Evolutionary conservation across 495 filamentous ascomycete genomes (phyloP), one percentile per base, ranked within the genome.

Genomic region (Neurospora sp.): DNA sequence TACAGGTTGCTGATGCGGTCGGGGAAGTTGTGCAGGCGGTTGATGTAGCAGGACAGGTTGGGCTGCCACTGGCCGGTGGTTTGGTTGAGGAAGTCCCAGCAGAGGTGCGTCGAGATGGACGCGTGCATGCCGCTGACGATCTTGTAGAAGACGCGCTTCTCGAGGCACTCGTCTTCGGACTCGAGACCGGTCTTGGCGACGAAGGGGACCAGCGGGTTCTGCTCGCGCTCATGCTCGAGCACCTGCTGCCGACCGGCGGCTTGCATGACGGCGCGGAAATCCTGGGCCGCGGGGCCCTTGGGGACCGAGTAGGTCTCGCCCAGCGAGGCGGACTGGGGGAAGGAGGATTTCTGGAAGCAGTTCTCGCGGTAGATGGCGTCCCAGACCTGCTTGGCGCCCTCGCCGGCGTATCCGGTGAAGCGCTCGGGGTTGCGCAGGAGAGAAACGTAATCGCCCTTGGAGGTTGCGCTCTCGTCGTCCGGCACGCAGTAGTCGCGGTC

Each of bases 101-200:
- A 99, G 35, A 99, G 85, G 83, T 98, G 96, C 2, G 96, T 94
- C 39, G 92, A 94, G 79, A 99, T 98, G 74, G 93, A 95, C 40
- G 95, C 93, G 80, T 99, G 96, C 96, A 99, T 99, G 72, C 96
- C 96, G 45, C 92, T 96, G 70, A 99, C 89, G 41, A 99, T 89
- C 48, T 94, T 88, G 82, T 98, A 93, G 82, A 98, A 99, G 70
- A 97, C 96, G 14, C 96, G 92, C 86, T 99, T 98, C 84, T 99
- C 96, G 48, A 98, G 82, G 77, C 96, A 99, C 76, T 96, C 91
- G 75, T 98, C 94, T 76, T 98, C 94, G 74, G 90, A 81, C 65
- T 94, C 90, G 35, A 94, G 78, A 0, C 87, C 87, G 14, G 83
- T 84, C 75, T 85, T 82, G 31, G 84, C 81, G 41, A 82, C 82